Evolutionary conservation across 2,329 filamentous ascomycete species (phyloP).

Genomic region (Colletotrichum chrysophilum): DNA sequence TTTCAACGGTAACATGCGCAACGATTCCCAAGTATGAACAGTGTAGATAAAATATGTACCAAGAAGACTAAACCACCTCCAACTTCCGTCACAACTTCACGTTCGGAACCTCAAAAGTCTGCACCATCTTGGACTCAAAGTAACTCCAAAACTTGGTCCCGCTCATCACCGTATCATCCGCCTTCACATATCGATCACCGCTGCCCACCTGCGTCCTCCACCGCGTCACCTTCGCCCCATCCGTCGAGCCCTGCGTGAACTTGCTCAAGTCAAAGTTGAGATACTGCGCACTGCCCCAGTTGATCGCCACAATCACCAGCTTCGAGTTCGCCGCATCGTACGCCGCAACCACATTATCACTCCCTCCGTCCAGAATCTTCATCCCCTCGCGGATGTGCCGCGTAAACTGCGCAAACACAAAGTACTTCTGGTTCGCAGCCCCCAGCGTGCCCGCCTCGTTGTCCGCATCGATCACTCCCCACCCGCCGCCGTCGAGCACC

Average conservation of each 20-base stretch:
- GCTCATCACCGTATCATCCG: conserved; percentile 34
- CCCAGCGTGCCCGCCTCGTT: conserved; percentile 37
- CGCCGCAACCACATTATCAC: conserved; percentile 40
- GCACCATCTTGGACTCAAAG: conserved; percentile 37
- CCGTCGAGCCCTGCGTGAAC: conserved; percentile 33
- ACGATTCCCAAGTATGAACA: neutral
- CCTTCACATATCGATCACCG: conserved; percentile 37
- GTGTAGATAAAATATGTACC: neutral
- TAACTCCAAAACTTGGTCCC: conserved; percentile 41
- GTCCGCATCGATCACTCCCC: conserved; percentile 45
- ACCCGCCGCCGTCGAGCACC: conserved; percentile 42
- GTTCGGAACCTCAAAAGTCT: conserved; percentile 42
- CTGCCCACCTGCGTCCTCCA: conserved; percentile 42
- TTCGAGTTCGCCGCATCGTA: conserved; percentile 38
- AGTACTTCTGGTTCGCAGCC: conserved; percentile 42
- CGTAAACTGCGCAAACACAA: conserved; percentile 44
- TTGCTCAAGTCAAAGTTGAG: conserved; percentile 42
- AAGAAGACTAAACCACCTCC: neutral
- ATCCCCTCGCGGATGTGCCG: conserved; percentile 46
- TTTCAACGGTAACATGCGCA: neutral
- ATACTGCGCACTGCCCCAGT: conserved; percentile 41
- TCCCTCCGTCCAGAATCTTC: conserved; percentile 40
- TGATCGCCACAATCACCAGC: conserved; percentile 43
- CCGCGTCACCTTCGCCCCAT: conserved; percentile 36
- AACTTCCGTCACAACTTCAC: conserved; percentile 23